Conservation (phyloP, 371 early-diverging fungal species). For the Syncephalastrum monosporum region DNA sequence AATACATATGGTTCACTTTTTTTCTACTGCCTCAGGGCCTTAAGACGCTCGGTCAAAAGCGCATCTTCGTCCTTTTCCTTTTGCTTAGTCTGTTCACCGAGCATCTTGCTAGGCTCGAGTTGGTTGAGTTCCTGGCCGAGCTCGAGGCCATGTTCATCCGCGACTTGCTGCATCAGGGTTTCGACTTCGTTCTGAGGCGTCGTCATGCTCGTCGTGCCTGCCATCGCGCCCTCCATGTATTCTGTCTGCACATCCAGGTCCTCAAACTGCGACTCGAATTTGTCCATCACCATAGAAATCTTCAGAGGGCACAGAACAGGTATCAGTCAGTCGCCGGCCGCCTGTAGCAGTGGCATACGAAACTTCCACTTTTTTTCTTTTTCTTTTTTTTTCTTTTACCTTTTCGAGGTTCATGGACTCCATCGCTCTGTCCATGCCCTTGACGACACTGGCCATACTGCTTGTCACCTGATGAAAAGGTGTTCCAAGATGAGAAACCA, state of each 20-base stretch:
- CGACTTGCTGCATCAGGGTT: slow-evolving; percentile 88
- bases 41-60: slow-evolving; percentile 32
- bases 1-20: too few species aligned
- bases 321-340: not conserved
- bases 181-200: slow-evolving; percentile 94
- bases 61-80: slow-evolving; percentile 34
- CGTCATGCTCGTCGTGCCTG: slow-evolving; percentile 80
- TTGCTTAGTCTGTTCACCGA: slow-evolving; percentile 23
- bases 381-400: slow-evolving; percentile 29
- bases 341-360: too few species aligned
- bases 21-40: slow-evolving; percentile 29
- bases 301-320: slow-evolving; percentile 11
- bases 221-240: slow-evolving; percentile 91
- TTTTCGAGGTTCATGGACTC: slow-evolving; percentile 90
- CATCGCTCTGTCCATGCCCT: slow-evolving; percentile 92
- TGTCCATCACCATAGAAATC: slow-evolving; percentile 94
- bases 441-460: slow-evolving; percentile 85
- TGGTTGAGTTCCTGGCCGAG: slow-evolving; percentile 62
- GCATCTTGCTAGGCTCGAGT: slow-evolving; percentile 40
- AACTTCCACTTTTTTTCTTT: too few species aligned
- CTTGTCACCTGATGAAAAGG: slow-evolving; percentile 49
- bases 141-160: slow-evolving; percentile 92
- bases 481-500: not conserved
- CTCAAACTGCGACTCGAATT: slow-evolving; percentile 91
- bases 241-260: slow-evolving; percentile 91